These are phyloP conservation scores for Candida fluviatilis DNA, from an alignment of 805 yeast species.

Conservation along the genomic window DNA sequence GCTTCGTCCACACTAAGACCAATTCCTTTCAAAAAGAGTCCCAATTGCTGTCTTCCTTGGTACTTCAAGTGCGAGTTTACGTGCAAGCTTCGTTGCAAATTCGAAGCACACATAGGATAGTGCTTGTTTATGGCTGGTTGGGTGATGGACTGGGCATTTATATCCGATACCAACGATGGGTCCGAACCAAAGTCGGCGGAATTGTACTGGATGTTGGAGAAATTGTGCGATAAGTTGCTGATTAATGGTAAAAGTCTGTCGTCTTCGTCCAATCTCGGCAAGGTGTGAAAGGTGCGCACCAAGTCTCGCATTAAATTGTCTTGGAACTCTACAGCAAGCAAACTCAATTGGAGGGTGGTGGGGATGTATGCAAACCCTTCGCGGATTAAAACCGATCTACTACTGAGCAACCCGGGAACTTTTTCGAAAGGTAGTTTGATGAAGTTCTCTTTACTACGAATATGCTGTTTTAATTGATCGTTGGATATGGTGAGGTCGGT, in stretches of 20 bases:
- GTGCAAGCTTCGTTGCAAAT: conserved; percentile 59
- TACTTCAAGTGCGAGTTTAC: conserved; percentile 71
- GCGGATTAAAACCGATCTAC: conserved; percentile 63
- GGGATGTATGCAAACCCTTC: conserved; percentile 84
- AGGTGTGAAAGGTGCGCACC: conserved; percentile 64
- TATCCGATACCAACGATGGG: conserved; percentile 31
- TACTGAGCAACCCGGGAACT: conserved; percentile 71
- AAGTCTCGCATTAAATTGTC: conserved; percentile 49
- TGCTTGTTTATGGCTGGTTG: conserved; percentile 52
- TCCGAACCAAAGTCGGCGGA: conserved; percentile 40
- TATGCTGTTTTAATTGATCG: conserved; percentile 49
- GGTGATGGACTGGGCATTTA: conserved; percentile 61
- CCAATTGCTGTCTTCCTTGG: conserved; percentile 80
- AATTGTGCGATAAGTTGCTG: conserved; percentile 62
- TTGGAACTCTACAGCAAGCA: conserved; percentile 67
- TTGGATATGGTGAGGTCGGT: conserved; percentile 30
- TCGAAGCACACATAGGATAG: conserved; percentile 79
- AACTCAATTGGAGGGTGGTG: conserved; percentile 67
- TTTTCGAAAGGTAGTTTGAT: conserved; percentile 86
- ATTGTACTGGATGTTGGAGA: conserved; percentile 47
- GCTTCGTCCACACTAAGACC: conserved; percentile 90
- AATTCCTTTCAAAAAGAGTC: conserved; percentile 81
- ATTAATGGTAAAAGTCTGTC: conserved; percentile 83
- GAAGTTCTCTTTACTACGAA: conserved; percentile 54
- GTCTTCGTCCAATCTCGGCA: conserved; percentile 87